Percentiles rank a stretch among this genome's conserved stretches.
phyloP scores from a whole-genome alignment of 306 rosid genomes.

The Spatholobus suberectus region DNA sequence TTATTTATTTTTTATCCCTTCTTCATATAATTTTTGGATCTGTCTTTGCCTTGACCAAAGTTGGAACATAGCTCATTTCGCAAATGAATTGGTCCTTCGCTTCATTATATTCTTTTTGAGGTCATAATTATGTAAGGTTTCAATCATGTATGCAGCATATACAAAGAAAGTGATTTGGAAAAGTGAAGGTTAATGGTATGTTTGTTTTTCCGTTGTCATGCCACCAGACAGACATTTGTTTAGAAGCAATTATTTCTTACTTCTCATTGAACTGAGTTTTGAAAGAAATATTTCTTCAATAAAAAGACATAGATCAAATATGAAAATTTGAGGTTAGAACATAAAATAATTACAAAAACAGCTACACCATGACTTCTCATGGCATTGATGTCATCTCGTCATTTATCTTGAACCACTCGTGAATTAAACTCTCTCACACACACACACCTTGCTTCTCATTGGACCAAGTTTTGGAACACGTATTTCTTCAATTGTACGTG shows the following conservation, averaged over 20 bases:
- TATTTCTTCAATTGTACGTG: not conserved
- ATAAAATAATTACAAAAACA: not conserved
- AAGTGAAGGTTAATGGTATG: not conserved
- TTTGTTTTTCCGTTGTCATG: not conserved
- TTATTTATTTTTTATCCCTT: not conserved
- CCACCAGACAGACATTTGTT: not conserved
- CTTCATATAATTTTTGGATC: not conserved
- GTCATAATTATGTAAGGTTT: not conserved
- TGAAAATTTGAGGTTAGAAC: not conserved
- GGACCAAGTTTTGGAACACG: not conserved
- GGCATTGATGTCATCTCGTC: not conserved
- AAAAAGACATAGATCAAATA: not conserved
- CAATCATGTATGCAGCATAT: not conserved
- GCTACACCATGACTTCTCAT: not conserved
- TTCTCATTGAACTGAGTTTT: not conserved
- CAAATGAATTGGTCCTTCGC: not conserved
- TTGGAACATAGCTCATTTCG: constrained; percentile 23
- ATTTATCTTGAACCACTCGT: not conserved
- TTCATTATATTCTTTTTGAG: not conserved
- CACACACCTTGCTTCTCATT: not conserved
- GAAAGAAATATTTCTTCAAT: not conserved
- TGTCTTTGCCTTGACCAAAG: not conserved
- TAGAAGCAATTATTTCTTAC: not conserved
- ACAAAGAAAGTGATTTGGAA: not conserved
- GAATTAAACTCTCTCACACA: not conserved